Conservation (phyloP, 305 asterid species). For the Withania somnifera region DNA sequence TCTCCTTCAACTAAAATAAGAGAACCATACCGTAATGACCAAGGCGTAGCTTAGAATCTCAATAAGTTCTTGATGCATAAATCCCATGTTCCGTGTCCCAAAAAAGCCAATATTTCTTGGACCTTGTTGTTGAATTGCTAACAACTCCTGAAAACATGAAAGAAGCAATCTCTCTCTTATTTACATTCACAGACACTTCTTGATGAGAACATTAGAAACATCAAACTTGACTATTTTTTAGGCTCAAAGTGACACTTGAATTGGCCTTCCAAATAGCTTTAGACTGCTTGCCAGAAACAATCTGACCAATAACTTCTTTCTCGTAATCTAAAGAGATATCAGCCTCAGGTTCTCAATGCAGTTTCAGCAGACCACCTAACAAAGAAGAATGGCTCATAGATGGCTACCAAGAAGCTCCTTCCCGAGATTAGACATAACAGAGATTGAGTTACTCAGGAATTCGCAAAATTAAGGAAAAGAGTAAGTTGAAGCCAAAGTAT, state of each 20-base stretch:
- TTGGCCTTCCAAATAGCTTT: background rate
- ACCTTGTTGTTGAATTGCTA: slow-evolving; percentile 98
- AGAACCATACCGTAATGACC: slow-evolving; percentile 73
- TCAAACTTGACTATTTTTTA: background rate
- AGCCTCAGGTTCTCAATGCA: background rate
- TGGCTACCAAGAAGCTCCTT: background rate
- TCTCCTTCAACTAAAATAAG: background rate
- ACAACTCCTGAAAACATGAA: slow-evolving; percentile 55
- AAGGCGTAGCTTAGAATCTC: slow-evolving; percentile 97
- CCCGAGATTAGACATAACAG: background rate
- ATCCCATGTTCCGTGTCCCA: slow-evolving; percentile 97
- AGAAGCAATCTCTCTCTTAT: background rate
- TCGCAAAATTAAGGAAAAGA: background rate
- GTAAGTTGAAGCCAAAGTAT: background rate
- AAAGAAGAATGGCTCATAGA: background rate
- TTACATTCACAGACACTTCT: background rate
- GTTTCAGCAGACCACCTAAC: background rate
- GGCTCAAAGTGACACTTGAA: background rate
- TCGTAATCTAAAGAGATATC: background rate
- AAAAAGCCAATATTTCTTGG: slow-evolving; percentile 90
- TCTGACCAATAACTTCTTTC: background rate
- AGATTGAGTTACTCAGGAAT: background rate
- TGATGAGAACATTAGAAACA: background rate
- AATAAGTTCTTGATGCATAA: slow-evolving; percentile 98
- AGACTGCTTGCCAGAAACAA: background rate